Evolutionary conservation across 306 rosid species (phyloP), one percentile per base, ranked within the genome.

Genomic region (Ochetophila trinervis): DNA sequence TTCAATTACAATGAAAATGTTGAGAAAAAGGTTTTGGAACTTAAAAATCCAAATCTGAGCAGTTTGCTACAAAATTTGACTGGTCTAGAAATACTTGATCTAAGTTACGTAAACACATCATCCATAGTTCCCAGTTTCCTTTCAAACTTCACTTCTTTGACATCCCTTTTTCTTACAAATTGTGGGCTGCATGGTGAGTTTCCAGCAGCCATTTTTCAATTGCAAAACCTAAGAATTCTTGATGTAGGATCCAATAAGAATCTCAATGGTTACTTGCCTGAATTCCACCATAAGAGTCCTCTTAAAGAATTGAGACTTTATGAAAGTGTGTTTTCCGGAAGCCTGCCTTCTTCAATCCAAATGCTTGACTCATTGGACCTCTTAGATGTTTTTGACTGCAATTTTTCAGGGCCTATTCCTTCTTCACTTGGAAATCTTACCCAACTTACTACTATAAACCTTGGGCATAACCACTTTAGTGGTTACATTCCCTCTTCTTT

Each of bases 401-500:
- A 51, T 2, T 22, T 68, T 18, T 44, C 61, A 4, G 64, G 73
- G 0, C 1, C 36, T 20, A 42, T 68, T 68, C 65, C 73, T 3
- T 4, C 13, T 57, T 57, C 55, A 2, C 44, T 68, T 2, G 30
- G 6, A n/a, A 18, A 52, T 3, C 50, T 65, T 21, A 19, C 9
- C 42, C 5, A 19, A 32, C 23, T 48, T 24, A n/a, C 15, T 66
- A 16, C 0, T n/a, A n/a, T n/a, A n/a, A n/a, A 20, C 34, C 51
- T 66, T 3, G 0, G 6, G 12, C 0, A 12, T 2, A 66, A 52
- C n/a, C 35, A 66, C 8, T 40, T 53, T 30, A 64, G 5, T 19
- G 70, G 61, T 52, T 12, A 18, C 14, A 51, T 66, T 21, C 60
- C 70, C 0, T 51, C 70, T 52, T 66, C 61, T 10, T 19, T 53